Base-by-base conservation (phyloP, 768 basidiomycete species). In the Boletus sensibilis region DNA sequence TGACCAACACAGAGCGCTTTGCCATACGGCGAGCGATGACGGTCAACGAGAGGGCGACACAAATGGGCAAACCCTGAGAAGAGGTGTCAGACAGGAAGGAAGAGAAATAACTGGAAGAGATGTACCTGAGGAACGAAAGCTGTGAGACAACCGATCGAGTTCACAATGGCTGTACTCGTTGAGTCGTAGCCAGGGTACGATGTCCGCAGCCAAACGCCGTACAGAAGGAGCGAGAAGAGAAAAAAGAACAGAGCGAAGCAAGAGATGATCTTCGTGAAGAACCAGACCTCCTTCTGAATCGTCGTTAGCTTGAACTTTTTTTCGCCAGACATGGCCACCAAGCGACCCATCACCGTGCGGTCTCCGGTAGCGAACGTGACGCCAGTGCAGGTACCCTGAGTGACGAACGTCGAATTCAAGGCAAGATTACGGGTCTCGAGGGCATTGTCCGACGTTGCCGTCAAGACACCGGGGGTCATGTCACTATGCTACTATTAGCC, bases 181-280 rank as follows among this genome's bases (percentile, higher is more conserved):
- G 68, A 72, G 41, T 68, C 70, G 34, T 62, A 73, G 4, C 70
- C 72, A 10, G 71, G 72, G 57, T 58, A 73, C 2, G 52, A 56
- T 20, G 42, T 65, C 54, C 64, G 66, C 25, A 75, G 62, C 82
- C 75, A 82, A 63, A 72, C 74, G 4, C 68, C 71, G 64, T 70
- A 76, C 13, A 73, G 62, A 55, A 78, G 68, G 27, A 79, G 68
- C 9, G 74, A 67, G n/a, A 76, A 69, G 67, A 59, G 70, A 66
- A 70, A 82, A 62, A 70, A 76, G 62, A 53, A 70, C 62, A 70
- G 66, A 53, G 72, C 81, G 52, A 69, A 61, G 48, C 49, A 72
- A 50, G 71, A 81, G 52, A 83, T 77, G 64, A 78, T 72, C 61
- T 81, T 82, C 21, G 80, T 77, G 69, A 83, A 82, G 56, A 76